Percentiles rank a stretch among this genome's conserved stretches.
These are phyloP conservation scores for Taphrina sp. DNA, from an alignment of 1,139 yeast species.

Conservation along the genomic window DNA sequence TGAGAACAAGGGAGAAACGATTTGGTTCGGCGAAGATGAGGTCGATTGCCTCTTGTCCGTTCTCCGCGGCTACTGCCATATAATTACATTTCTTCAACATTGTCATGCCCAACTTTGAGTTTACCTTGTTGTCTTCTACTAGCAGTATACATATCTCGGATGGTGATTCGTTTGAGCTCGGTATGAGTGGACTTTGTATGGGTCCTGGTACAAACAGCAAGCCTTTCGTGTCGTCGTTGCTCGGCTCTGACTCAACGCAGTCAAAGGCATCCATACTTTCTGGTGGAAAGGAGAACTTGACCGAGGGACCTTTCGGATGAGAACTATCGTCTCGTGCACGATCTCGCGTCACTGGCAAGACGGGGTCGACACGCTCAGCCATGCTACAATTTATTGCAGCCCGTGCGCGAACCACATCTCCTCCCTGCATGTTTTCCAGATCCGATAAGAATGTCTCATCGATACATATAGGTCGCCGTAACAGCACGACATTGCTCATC, in stretches of 20 bases:
- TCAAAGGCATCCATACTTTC: background rate
- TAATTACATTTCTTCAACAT: conserved; percentile 79
- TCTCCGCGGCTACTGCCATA: conserved; percentile 71
- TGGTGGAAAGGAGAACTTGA: conserved; percentile 9
- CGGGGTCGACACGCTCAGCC: conserved; percentile 11
- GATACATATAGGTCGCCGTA: conserved; percentile 9
- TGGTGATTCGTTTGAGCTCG: too few relatives aligned
- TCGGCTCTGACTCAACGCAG: background rate
- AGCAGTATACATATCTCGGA: conserved; percentile 58
- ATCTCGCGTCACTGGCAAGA: conserved; percentile 15
- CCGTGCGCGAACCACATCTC: too few relatives aligned
- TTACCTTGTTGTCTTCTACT: conserved; percentile 91
- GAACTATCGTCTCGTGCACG: conserved; percentile 15
- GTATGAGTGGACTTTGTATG: background rate
- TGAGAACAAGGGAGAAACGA: conserved; percentile 69
- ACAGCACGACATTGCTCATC: conserved; percentile 5
- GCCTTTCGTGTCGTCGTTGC: background rate
- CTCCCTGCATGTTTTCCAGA: conserved; percentile 3
- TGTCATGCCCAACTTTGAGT: conserved; percentile 83
- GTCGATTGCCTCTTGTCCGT: conserved; percentile 85
- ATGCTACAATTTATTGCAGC: background rate
- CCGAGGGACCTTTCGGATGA: conserved; percentile 4
- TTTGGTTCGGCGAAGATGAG: conserved; percentile 43
- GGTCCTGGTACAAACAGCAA: background rate
- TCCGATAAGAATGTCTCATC: conserved; percentile 4